A percentile compares a stretch with the other conserved stretches of the same genome.
Evolutionary conservation across 108 stramenopile species (phyloP).

Genomic region (Parmales sp.): DNA sequence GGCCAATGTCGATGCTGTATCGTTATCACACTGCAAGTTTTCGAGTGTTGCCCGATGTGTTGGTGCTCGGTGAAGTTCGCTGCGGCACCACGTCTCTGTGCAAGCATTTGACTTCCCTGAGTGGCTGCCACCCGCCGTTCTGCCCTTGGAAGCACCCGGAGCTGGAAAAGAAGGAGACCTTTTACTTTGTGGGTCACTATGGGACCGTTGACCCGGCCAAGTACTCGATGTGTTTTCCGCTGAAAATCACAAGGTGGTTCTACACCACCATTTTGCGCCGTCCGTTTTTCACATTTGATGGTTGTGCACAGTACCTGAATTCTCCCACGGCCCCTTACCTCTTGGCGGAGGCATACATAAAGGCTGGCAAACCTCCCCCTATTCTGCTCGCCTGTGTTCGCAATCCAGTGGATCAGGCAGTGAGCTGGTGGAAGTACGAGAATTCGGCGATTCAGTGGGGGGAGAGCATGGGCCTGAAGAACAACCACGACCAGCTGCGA

Average conservation of each 20-base stretch:
- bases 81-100: conserved; percentile 56
- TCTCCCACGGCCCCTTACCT: conserved; percentile 45
- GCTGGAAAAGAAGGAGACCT: conserved; percentile 48
- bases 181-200: conserved; percentile 59
- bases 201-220: conserved; percentile 32
- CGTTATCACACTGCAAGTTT: conserved; percentile 36
- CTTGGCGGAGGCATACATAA: conserved; percentile 40
- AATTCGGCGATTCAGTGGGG: conserved; percentile 49
- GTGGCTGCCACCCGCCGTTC: conserved; percentile 45
- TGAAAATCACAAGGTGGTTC: conserved; percentile 42
- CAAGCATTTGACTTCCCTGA: conserved; percentile 27
- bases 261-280: conserved; percentile 19
- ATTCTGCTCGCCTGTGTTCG: conserved; percentile 45
- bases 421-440: conserved; percentile 59
- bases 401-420: conserved; percentile 46
- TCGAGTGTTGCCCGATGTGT: conserved; percentile 43
- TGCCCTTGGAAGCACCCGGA: conserved; percentile 55
- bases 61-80: conserved; percentile 53
- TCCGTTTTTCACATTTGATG: conserved; percentile 51
- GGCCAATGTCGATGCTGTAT: conserved; percentile 16
- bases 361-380: conserved; percentile 22
- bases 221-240: conserved; percentile 55
- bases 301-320: conserved; percentile 55
- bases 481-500: conserved; percentile 37
- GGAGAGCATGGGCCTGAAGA: conserved; percentile 34